phyloP scores from a whole-genome alignment of 2,329 filamentous ascomycete species.

The Colletotrichum coccodes region DNA sequence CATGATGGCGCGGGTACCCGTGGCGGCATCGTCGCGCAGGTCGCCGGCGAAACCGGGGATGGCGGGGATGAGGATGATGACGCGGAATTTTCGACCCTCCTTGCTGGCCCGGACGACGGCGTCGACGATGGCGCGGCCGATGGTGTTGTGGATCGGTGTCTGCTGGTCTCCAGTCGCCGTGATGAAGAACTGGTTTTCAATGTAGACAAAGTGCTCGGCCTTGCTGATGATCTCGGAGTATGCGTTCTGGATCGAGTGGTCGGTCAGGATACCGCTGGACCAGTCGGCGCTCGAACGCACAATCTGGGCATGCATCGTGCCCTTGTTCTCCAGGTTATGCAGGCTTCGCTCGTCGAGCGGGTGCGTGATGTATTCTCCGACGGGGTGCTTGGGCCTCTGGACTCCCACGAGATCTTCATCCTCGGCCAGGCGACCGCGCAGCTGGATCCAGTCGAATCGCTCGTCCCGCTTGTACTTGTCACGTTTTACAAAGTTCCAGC shows the following conservation, averaged over 20 bases:
- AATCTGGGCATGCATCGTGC: conserved; percentile 83
- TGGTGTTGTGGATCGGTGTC: conserved; percentile 84
- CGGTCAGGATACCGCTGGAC: conserved; percentile 88
- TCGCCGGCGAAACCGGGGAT: conserved; percentile 96
- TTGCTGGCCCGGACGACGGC: conserved; percentile 84
- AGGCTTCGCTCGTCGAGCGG: conserved; percentile 75
- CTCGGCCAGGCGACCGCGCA: conserved; percentile 79
- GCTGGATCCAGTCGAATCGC: conserved; percentile 83
- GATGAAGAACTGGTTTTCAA: conserved; percentile 99
- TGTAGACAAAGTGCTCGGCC: conserved; percentile 93
- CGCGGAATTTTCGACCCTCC: conserved; percentile 86
- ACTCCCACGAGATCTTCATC: conserved; percentile 90
- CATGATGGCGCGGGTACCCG: conserved; percentile 94
- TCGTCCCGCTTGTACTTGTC: conserved; percentile 96
- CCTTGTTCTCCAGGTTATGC: conserved; percentile 73
- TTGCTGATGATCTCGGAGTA: conserved; percentile 87
- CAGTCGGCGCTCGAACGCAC: conserved; percentile 93
- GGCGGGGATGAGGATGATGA: conserved; percentile 90
- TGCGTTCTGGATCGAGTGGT: conserved; percentile 88
- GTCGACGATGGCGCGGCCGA: conserved; percentile 91
- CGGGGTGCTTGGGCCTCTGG: conserved; percentile 87
- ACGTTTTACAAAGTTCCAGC: conserved; percentile 97
- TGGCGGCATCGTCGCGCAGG: conserved; percentile 82
- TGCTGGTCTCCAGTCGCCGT: conserved; percentile 93
- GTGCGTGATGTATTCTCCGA: conserved; percentile 87